Evolutionary conservation across 192 early-diverging fungal genomes (phyloP), one percentile per base, ranked within the genome.

Genomic region (Coemansia erecta): DNA sequence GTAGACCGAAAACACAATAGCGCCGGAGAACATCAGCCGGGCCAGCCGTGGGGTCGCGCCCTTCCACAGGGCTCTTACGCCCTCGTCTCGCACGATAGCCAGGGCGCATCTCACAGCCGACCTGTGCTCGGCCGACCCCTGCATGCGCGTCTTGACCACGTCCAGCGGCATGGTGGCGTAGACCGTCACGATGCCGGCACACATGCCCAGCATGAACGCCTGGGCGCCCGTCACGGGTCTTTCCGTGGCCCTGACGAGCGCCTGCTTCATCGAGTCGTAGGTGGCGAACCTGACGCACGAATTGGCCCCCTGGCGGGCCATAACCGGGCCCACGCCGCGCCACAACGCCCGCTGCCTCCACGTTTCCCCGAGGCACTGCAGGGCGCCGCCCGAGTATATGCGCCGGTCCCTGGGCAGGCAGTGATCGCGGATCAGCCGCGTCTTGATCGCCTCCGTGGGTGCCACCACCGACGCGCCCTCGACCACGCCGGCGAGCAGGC

Each of bases 91-190:
- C 7, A 87, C 83, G 10, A 93, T 84, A 58, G 80, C 85, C 66
- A 70, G 82, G 10, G 83, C 66, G 61, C 94, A 96, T 62, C 94
- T 87, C 14, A 90, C 61, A 18, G 88, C 84, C 56, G 84, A 85
- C 24, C 71, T 73, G 60, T 97, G 94, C 40, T 89, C 73, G 10
- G 63, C 60, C 11, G 72, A 70, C n/a, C 84, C 85, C 71, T 99
- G 97, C 92, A 97, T 93, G 56, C 90, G 87, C 11, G 97, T 99
- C 76, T 98, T 98, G 57, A 96, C 83, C n/a, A 94, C 93, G 75
- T 98, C 96, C 17, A 98, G 68, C 11, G 94, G 94, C 94, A 97
- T 97, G 2, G 97, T 99, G 0, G 89, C 79, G 64, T 96, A 99
- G 0, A 97, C 94, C 1, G 94, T 99, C 19, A 98, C 84, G 51